A percentile compares a stretch with the other conserved stretches of the same genome.
Evolutionary conservation across 495 filamentous ascomycete genomes (phyloP).

Genomic region (Aspergillus panamensis): DNA sequence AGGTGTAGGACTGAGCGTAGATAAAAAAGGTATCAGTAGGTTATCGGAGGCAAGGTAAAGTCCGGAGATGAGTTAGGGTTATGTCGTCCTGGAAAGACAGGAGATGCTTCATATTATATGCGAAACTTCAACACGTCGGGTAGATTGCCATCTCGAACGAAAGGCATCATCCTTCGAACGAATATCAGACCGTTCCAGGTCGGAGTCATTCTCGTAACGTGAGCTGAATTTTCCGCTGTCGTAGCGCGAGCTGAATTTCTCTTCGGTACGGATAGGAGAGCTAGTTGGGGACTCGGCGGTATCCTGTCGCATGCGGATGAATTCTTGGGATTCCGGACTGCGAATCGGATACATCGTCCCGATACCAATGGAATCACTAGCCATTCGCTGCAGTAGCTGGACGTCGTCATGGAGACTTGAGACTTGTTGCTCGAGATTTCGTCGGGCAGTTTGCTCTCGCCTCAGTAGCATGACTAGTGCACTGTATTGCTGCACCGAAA

Average conservation of each 20-base stretch:
- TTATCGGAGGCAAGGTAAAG: neutral
- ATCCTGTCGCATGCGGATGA: slow-evolving; percentile 29
- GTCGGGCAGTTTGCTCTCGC: slow-evolving; percentile 53
- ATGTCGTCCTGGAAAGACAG: neutral
- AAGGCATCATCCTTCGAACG: slow-evolving; percentile 10
- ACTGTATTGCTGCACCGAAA: slow-evolving; percentile 57
- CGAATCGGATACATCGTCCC: slow-evolving; percentile 40
- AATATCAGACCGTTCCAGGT: slow-evolving; percentile 12
- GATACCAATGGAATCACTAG: slow-evolving; percentile 33
- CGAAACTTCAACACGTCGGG: slow-evolving; percentile 17
- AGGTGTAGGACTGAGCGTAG: neutral
- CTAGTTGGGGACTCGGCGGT: slow-evolving; percentile 19
- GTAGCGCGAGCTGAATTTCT: slow-evolving; percentile 9
- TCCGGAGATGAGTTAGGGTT: neutral
- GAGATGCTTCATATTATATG: slow-evolving; percentile 19
- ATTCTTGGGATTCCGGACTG: slow-evolving; percentile 35
- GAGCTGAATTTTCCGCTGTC: slow-evolving; percentile 1
- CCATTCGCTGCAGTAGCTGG: slow-evolving; percentile 35
- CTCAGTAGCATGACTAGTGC: slow-evolving; percentile 53
- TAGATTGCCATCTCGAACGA: slow-evolving; percentile 16
- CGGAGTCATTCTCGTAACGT: slow-evolving; percentile 21
- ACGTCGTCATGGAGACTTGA: slow-evolving; percentile 50
- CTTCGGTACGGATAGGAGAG: slow-evolving; percentile 12
- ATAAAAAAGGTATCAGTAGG: neutral
- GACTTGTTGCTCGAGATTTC: slow-evolving; percentile 52